A percentile compares a stretch with the other conserved stretches of the same genome.
Evolutionary conservation across 345 rosid species (phyloP).

Genomic region (Lenwebbia sp.): DNA sequence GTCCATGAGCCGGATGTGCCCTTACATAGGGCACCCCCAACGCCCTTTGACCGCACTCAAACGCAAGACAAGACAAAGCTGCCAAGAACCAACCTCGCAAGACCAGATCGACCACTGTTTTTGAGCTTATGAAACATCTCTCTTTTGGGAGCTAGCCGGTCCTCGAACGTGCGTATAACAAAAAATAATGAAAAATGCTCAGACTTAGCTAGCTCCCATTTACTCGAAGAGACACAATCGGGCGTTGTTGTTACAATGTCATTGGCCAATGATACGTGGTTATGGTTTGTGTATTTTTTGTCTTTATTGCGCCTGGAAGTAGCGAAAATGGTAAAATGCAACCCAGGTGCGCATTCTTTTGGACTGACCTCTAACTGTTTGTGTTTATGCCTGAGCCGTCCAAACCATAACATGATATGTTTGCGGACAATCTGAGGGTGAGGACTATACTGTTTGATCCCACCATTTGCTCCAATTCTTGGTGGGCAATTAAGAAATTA

Average conservation of each 20-base stretch:
- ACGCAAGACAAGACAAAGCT: not conserved
- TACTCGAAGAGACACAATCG: not conserved
- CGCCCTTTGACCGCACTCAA: not conserved
- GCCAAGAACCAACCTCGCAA: not conserved
- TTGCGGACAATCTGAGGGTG: not conserved
- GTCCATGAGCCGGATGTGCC: not conserved
- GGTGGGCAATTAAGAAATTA: not conserved
- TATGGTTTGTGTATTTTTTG: not conserved
- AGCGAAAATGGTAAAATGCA: not conserved
- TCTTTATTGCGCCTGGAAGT: not conserved
- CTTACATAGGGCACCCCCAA: not conserved
- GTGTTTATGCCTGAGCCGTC: not conserved
- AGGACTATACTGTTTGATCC: not conserved
- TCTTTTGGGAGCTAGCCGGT: not conserved
- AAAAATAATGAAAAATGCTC: not conserved
- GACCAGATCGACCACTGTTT: not conserved
- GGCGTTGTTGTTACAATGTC: not conserved
- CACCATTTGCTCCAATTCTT: not conserved
- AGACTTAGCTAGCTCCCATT: not conserved
- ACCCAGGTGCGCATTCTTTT: not conserved
- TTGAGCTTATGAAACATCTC: not conserved
- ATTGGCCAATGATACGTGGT: not conserved
- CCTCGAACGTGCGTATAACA: not conserved
- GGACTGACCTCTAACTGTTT: not conserved
- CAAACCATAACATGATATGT: not conserved